Evolutionary conservation across 2,329 filamentous ascomycete species (phyloP), one percentile per base, ranked within the genome.

Genomic region (Hypoxylon sp.): DNA sequence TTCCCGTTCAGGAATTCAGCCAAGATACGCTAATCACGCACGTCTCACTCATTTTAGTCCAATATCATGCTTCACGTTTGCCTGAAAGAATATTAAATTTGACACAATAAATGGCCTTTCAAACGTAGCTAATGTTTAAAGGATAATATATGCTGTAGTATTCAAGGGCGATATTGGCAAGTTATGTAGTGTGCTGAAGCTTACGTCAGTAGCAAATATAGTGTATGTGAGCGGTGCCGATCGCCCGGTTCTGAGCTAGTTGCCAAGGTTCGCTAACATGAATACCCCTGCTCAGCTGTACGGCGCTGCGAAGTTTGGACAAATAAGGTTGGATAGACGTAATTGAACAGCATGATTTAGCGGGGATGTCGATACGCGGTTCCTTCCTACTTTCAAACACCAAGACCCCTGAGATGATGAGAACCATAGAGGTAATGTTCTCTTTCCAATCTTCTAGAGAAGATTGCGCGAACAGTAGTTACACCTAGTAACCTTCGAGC

Each of bases 221-320:
- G n/a, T n/a, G n/a, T n/a, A 41, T 23, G 19, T 50, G 21, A 21
- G 27, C 30, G 56, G 52, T 67, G 65, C 65, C 65, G 65, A 64
- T 39, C 30, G n/a, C 56, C 65, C 61, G 65, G 65, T 64, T 43
- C 37, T 29, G 37, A 51, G 34, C 25, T 67, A 30, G 29, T n/a
- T 51, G 65, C 56, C 57, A 58, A 64, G 61, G n/a, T 19, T 30
- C 25, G 29, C 43, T 45, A 30, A 41, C 45, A 34, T 29, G 27
- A 55, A 21, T 47, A 29, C 29, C 61, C 53, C 25, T 46, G 61
- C 45, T 47, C 23, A 25, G 27, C 19, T 52, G 16, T 29, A 19
- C 21, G 34, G 32, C 29, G 51, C 23, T 46, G 54, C 25, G n/a
- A 46, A 43, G 11, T 54, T 27, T 50, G 41, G 53, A 59, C 61